Percentiles rank a stretch among this genome's conserved stretches.
Evolutionary conservation across 768 basidiomycete species (phyloP).

Genomic region (Neoboletus subvelutipes): DNA sequence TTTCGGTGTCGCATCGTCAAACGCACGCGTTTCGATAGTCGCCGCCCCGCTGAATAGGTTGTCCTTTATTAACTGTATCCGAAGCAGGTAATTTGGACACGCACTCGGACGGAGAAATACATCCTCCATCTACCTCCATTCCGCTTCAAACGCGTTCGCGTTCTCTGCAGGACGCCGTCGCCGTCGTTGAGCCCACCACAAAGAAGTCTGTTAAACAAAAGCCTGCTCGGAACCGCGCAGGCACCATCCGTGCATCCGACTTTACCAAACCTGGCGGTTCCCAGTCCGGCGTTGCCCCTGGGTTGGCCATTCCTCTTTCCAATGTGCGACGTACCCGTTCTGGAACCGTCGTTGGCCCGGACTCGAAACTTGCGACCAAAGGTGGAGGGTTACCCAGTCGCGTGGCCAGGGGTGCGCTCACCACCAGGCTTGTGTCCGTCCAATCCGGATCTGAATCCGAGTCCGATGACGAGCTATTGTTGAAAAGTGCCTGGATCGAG

Average conservation of each 20-base stretch:
- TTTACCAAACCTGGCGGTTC: constrained; percentile 23
- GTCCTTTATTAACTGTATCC: constrained; percentile 7
- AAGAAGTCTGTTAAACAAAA: constrained; percentile 13
- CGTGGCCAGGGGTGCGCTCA: neutral
- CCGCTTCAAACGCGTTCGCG: constrained; percentile 16
- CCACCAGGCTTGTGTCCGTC: neutral
- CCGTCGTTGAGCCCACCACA: neutral
- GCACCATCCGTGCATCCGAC: constrained; percentile 53
- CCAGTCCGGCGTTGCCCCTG: constrained; percentile 3
- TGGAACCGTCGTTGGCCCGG: constrained; percentile 43
- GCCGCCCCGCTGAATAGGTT: neutral
- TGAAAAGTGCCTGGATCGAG: constrained; percentile 22
- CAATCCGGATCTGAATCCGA: constrained; percentile 13
- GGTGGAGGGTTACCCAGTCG: neutral
- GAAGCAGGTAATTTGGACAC: constrained; percentile 14
- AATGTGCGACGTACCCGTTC: constrained; percentile 45
- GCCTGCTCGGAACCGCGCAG: constrained; percentile 41
- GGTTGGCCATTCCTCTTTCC: neutral
- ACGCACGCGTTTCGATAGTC: neutral
- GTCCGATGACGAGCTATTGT: constrained; percentile 26
- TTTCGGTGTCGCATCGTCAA: neutral
- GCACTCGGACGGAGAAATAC: constrained; percentile 11
- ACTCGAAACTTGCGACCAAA: constrained; percentile 23
- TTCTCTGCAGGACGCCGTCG: constrained; percentile 22
- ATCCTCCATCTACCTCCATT: neutral